These are phyloP conservation scores for Blastomyces silverae DNA, from an alignment of 2,329 filamentous ascomycete species.

Conservation along the genomic window DNA sequence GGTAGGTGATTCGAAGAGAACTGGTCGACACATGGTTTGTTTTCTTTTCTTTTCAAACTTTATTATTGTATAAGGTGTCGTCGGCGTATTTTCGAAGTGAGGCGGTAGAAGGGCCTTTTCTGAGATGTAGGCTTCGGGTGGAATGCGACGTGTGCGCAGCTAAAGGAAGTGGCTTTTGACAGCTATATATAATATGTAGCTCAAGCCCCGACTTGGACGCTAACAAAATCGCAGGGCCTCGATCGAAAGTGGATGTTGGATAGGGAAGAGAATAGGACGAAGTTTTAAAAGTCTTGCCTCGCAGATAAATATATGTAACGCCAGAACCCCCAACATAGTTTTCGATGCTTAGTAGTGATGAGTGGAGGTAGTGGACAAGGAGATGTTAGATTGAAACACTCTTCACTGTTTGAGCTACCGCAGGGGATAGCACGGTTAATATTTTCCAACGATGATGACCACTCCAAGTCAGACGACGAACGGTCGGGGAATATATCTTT, in stretches of 20 bases:
- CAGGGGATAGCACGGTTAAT: background rate
- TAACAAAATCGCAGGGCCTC: conserved; percentile 11
- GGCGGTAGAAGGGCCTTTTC: background rate
- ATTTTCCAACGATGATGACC: conserved; percentile 5
- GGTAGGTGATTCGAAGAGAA: conserved; percentile 40
- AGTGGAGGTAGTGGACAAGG: conserved; percentile 4
- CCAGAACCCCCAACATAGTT: background rate
- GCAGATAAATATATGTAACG: background rate
- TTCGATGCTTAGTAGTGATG: conserved; percentile 2
- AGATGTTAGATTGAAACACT: background rate
- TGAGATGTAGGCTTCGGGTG: background rate
- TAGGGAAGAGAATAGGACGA: background rate
- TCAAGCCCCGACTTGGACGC: background rate
- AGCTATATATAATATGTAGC: conserved; percentile 4
- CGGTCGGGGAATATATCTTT: background rate
- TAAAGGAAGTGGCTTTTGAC: background rate
- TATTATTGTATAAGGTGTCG: conserved; percentile 8
- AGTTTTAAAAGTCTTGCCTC: background rate
- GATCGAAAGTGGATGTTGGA: conserved; percentile 11
- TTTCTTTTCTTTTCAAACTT: background rate
- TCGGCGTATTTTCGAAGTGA: background rate
- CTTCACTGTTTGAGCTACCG: conserved; percentile 9
- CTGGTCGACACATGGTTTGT: conserved; percentile 45
- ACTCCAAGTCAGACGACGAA: conserved; percentile 5
- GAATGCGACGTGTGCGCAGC: background rate